Conservation (phyloP, 345 rosid genomes). For the Erysimum cheiranthoides region DNA sequence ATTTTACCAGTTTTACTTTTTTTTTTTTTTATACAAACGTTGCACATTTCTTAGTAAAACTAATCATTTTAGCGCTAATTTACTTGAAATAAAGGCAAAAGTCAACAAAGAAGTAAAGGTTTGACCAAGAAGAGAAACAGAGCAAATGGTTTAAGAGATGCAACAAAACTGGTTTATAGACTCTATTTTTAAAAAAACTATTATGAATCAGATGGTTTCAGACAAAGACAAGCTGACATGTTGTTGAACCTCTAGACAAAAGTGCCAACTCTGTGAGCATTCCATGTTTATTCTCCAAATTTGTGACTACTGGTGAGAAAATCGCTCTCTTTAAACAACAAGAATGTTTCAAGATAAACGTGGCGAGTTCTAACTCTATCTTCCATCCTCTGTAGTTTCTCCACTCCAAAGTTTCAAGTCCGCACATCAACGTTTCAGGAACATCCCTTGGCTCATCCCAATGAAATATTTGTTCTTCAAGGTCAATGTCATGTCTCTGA, state of each 20-base stretch:
- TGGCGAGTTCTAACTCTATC: conserved; percentile 8
- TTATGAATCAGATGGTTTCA: neutral
- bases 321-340: conserved; percentile 15
- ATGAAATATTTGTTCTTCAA: neutral
- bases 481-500: neutral
- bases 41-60: no score
- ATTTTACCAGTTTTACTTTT: no score
- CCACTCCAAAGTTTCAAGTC: conserved; percentile 26
- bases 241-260: conserved; percentile 14
- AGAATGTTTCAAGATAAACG: conserved; percentile 27
- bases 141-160: neutral
- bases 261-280: conserved; percentile 15
- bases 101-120: neutral
- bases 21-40: no score
- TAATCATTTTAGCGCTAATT: no score
- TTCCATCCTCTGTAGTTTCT: conserved; percentile 25
- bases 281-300: neutral
- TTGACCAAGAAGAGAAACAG: neutral
- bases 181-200: no score
- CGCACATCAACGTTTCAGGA: conserved; percentile 29
- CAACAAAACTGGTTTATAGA: neutral
- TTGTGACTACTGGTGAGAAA: conserved; percentile 1
- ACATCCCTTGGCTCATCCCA: conserved; percentile 19
- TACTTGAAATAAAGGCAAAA: neutral
- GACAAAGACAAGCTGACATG: conserved; percentile 25